phyloP scores from a whole-genome alignment of 192 early-diverging fungal species.

The Linnemannia zychae region DNA sequence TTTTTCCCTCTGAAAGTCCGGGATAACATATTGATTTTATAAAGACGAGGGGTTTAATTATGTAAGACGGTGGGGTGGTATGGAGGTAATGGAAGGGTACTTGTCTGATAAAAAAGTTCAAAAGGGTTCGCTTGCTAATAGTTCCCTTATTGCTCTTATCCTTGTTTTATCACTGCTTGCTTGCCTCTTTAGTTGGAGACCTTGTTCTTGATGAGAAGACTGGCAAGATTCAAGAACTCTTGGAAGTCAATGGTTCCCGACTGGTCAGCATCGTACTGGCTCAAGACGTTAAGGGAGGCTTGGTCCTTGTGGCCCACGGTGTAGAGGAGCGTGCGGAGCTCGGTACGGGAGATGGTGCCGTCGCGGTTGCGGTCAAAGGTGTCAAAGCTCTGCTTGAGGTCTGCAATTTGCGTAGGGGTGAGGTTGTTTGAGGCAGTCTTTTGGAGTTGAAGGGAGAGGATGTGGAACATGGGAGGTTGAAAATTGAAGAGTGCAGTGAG shows the following conservation, averaged over 20 bases:
- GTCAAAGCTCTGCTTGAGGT: constrained; percentile 48
- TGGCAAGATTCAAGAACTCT: constrained; percentile 22
- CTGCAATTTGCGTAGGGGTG: constrained; percentile 11
- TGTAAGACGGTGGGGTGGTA: not conserved
- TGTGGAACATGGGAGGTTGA: not conserved
- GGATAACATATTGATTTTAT: too few relatives aligned
- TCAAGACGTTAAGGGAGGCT: constrained; percentile 37
- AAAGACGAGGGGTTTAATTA: not conserved
- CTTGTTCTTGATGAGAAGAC: constrained; percentile 36
- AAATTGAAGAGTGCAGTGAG: not conserved
- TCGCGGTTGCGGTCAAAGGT: constrained; percentile 48
- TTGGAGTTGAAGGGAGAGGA: not conserved
- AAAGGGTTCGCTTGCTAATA: not conserved
- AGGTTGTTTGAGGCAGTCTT: not conserved
- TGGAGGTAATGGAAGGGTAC: not conserved
- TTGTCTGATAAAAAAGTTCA: not conserved
- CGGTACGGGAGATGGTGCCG: constrained; percentile 30
- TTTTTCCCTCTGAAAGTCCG: too few relatives aligned
- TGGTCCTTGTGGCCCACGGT: constrained; percentile 54
- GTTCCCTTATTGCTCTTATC: not conserved
- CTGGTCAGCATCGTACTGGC: constrained; percentile 27
- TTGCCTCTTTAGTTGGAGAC: not conserved
- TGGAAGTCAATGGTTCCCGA: constrained; percentile 36
- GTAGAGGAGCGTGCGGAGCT: constrained; percentile 45
- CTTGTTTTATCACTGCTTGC: too few relatives aligned